These are phyloP conservation scores for Phytopythium aichiense DNA, from an alignment of 352 stramenopile species.

Conservation along the genomic window DNA sequence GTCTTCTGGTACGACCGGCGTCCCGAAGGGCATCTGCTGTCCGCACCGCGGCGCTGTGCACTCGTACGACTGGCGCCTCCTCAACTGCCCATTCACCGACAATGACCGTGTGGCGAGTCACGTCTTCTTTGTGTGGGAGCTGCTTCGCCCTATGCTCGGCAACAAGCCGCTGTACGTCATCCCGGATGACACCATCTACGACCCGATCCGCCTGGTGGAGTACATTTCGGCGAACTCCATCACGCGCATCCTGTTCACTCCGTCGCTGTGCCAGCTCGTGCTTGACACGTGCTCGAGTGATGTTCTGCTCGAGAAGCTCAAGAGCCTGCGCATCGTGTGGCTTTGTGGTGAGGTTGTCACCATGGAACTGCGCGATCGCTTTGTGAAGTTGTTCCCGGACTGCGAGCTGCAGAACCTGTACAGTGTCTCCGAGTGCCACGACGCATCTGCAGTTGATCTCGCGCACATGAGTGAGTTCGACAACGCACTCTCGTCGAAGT, in stretches of 20 bases:
- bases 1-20: conserved; percentile 89
- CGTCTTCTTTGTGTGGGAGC: conserved; percentile 96
- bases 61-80: conserved; percentile 89
- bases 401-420: conserved; percentile 92
- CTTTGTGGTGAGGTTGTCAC: conserved; percentile 93
- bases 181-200: conserved; percentile 90
- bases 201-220: conserved; percentile 75
- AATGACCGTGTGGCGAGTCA: conserved; percentile 88
- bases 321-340: conserved; percentile 83
- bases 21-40: conserved; percentile 93
- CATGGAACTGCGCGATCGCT: conserved; percentile 82
- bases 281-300: conserved; percentile 64
- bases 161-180: conserved; percentile 91
- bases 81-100: conserved; percentile 61
- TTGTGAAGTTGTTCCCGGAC: conserved; percentile 77
- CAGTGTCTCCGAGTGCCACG: conserved; percentile 93
- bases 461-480: conserved; percentile 70
- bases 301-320: conserved; percentile 52
- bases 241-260: conserved; percentile 93
- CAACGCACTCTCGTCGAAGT: conserved; percentile 76
- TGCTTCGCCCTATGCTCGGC: conserved; percentile 86
- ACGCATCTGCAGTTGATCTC: conserved; percentile 84
- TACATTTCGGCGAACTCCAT: conserved; percentile 76
- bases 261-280: conserved; percentile 88
- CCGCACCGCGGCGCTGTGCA: conserved; percentile 90